A percentile compares a stretch with the other conserved stretches of the same genome.
Evolutionary conservation across 371 early-diverging fungal genomes (phyloP).

Genomic region (Mortierella sp.): DNA sequence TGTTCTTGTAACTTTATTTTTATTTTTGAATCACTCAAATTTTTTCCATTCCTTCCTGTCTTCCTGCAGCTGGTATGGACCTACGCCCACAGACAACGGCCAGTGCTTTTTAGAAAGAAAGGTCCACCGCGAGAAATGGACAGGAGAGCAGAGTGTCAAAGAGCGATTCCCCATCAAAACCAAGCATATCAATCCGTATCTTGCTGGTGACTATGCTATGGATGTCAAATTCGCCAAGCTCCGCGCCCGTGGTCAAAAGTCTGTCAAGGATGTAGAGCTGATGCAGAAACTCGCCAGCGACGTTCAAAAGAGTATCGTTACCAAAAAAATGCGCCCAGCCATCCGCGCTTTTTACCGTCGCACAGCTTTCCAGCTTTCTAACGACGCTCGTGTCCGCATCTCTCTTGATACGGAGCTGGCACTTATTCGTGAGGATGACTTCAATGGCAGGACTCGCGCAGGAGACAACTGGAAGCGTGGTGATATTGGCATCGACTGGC

Average conservation of each 20-base stretch:
- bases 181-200: constrained; percentile 90
- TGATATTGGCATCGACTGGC: constrained; percentile 90
- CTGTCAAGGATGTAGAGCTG: constrained; percentile 86
- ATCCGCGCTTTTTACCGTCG: constrained; percentile 96
- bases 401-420: constrained; percentile 97
- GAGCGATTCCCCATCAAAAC: constrained; percentile 97
- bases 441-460: constrained; percentile 72
- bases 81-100: constrained; percentile 76
- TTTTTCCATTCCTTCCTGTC: not conserved
- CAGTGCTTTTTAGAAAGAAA: constrained; percentile 99
- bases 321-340: constrained; percentile 85
- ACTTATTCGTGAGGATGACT: constrained; percentile 97
- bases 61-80: constrained; percentile 89
- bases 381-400: constrained; percentile 93
- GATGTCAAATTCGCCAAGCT: constrained; percentile 86
- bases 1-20: not conserved
- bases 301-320: constrained; percentile 83
- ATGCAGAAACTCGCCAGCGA: constrained; percentile 87
- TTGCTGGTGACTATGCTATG: constrained; percentile 88
- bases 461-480: constrained; percentile 92
- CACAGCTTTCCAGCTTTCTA: constrained; percentile 98
- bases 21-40: not conserved
- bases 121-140: constrained; percentile 98
- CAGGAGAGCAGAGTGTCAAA: constrained; percentile 97
- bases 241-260: constrained; percentile 83